Evolutionary conservation across 208 protist genomes (phyloP), one percentile per base, ranked within the genome.

Genomic region (Dictyostelium gargantuum): DNA sequence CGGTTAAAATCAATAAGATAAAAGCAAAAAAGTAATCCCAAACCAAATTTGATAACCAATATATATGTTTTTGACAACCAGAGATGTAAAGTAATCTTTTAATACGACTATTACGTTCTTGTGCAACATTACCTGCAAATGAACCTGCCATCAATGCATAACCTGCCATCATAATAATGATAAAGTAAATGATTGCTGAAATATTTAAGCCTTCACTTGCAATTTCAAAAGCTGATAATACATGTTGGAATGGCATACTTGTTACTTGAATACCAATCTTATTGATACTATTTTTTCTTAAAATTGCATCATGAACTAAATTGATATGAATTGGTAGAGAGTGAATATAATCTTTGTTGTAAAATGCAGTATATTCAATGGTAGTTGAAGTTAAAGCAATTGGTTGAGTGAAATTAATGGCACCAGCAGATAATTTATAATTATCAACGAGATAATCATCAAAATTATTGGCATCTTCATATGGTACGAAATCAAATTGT

Each of bases 1-100:
- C 15, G 0, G 74, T 56, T 38, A 79, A 40, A 26, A 89, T 9
- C 1, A 89, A 19, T 0, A 89, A 1, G 1, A 79, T 13, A 23
- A 68, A 42, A 3, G 50, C 11, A 68, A 75, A 50, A 15, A 63
- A n/a, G 26, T 79, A 89, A 74, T 89, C 82, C 82, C 82, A 89
- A 42, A 89, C 40, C 1, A 89, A 26, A 52, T 89, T 89, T 42
- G 68, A 61, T 15, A 89, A n/a, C 82, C 82, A 89, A 52, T 89
- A 89, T 46, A 89, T 38, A 23, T 35, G 8, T 52, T 89, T 89
- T 15, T 79, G 61, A 29, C 82, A 89, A 68, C 82, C 82, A 29
- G 68, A 79, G 19, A 89, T 89, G 9, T 89, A 89, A 6, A 89
- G 70, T 29, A 89, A 58, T 50, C 82, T 38, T 23, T 89, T 89